A percentile compares a stretch with the other conserved stretches of the same genome.
Evolutionary conservation across 1,284 basidiomycete genomes (phyloP).

Genomic region (Irpex rosettiformis): DNA sequence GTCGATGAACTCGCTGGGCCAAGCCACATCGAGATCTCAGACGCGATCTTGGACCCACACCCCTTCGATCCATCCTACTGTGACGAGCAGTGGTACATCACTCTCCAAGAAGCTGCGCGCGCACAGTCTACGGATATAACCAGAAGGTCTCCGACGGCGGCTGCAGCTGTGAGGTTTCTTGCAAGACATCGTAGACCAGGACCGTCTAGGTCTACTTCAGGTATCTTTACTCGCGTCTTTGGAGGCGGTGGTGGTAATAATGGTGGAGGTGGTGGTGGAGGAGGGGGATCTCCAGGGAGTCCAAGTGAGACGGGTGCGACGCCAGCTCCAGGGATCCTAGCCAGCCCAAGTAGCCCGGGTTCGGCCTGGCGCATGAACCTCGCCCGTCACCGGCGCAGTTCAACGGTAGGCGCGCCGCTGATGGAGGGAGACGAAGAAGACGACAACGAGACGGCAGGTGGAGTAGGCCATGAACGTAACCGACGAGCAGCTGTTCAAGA

Average conservation of each 20-base stretch:
- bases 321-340: background rate
- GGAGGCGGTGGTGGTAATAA: background rate
- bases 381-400: background rate
- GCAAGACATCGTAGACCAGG: background rate
- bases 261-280: background rate
- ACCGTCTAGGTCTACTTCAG: background rate
- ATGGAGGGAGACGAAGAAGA: background rate
- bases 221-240: background rate
- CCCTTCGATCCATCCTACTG: slow-evolving; percentile 15
- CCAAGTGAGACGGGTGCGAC: background rate
- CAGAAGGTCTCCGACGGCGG: background rate
- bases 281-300: background rate
- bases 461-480: background rate
- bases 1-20: slow-evolving; percentile 3
- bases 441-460: background rate
- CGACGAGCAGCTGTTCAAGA: background rate
- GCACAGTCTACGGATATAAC: background rate
- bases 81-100: slow-evolving; percentile 8
- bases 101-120: background rate
- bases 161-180: background rate
- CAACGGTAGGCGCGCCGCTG: background rate
- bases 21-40: slow-evolving; percentile 10
- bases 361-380: background rate
- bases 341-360: background rate
- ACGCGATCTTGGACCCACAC: slow-evolving; percentile 9